phyloP scores from a whole-genome alignment of 2,329 filamentous ascomycete genomes.

The Davidsoniella virescens region DNA sequence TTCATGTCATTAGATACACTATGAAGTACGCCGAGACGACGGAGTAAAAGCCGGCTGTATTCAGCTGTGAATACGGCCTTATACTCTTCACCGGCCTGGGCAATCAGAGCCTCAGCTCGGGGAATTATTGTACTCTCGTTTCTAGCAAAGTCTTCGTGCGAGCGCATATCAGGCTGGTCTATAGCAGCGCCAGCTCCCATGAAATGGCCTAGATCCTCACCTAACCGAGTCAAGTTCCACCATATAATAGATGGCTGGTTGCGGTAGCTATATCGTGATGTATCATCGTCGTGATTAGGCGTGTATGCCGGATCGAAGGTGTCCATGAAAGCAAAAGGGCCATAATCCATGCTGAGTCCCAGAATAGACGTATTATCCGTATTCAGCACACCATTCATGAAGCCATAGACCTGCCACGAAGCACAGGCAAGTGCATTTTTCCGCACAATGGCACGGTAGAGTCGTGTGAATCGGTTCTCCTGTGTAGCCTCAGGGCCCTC shows the following conservation, averaged over 20 bases:
- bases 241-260: conserved; percentile 94
- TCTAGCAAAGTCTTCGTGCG: conserved; percentile 4
- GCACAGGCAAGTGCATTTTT: conserved; percentile 80
- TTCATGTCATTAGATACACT: conserved; percentile 61
- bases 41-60: conserved; percentile 73
- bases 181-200: conserved; percentile 60
- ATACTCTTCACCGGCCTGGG: conserved; percentile 69
- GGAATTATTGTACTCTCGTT: conserved; percentile 46
- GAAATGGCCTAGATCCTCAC: conserved; percentile 75
- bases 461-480: conserved; percentile 72
- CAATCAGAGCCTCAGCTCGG: conserved; percentile 76
- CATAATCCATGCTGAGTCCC: conserved; percentile 83
- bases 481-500: conserved; percentile 52
- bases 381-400: conserved; percentile 96
- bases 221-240: conserved; percentile 93
- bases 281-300: conserved; percentile 86
- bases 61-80: conserved; percentile 74
- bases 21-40: conserved; percentile 55
- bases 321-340: conserved; percentile 94
- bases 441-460: conserved; percentile 76
- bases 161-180: conserved; percentile 50
- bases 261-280: conserved; percentile 76
- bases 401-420: conserved; percentile 95
- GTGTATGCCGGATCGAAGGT: conserved; percentile 91
- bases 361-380: conserved; percentile 92